Percentiles rank a stretch among this genome's conserved stretches.
These are phyloP conservation scores for Tieghemiomyces parasiticus DNA, from an alignment of 192 early-diverging fungal species.

Conservation along the genomic window DNA sequence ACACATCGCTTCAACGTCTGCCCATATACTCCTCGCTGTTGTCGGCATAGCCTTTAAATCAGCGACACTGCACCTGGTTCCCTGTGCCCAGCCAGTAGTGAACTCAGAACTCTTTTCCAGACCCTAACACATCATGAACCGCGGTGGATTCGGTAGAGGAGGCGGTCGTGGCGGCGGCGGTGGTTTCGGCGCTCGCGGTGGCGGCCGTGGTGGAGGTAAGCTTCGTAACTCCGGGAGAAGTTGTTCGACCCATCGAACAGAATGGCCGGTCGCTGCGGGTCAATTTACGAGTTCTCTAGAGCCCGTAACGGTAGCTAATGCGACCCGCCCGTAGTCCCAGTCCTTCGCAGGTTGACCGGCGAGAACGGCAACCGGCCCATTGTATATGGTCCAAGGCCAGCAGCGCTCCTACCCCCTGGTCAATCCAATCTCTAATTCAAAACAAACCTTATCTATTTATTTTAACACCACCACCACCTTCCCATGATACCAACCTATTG, in stretches of 20 bases:
- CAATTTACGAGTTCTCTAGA: background rate
- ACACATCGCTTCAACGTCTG: no score
- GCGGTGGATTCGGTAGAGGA: constrained; percentile 10
- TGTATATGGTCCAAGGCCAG: background rate
- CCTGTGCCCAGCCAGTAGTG: no score
- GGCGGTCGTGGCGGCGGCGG: constrained; percentile 33
- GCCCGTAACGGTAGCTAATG: background rate
- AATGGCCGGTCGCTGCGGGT: background rate
- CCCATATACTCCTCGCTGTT: no score
- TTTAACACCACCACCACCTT: background rate
- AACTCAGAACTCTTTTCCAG: no score
- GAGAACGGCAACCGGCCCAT: background rate
- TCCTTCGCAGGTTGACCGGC: no score
- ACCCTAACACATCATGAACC: constrained; percentile 1
- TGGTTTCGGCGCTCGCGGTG: constrained; percentile 24
- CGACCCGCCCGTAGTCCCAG: background rate
- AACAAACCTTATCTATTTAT: constrained; percentile 4
- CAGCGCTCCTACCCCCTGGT: no score
- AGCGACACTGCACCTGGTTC: no score
- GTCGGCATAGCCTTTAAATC: no score
- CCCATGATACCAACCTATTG: no score
- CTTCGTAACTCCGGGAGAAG: background rate
- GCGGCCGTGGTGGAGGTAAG: constrained; percentile 10
- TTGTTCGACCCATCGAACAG: background rate
- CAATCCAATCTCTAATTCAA: background rate